Conservation (phyloP, 352 stramenopile genomes). For the Pythium dissotocum region DNA sequence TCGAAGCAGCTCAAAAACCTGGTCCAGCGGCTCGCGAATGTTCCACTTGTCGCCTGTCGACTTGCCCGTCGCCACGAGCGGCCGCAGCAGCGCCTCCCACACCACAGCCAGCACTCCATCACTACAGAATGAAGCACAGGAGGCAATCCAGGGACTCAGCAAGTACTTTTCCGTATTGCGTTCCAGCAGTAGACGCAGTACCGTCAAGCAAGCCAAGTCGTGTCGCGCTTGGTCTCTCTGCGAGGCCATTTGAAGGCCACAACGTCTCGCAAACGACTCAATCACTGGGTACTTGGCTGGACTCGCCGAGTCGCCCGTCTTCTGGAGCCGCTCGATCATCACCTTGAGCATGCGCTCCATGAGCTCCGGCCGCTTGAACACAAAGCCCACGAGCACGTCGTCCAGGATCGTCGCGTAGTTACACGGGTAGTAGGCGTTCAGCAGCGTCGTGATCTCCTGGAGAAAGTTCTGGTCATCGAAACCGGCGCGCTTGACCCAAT, state of each 20-base stretch:
- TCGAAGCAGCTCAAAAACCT: constrained; percentile 29
- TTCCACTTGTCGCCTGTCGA: constrained; percentile 7
- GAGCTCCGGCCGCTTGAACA: constrained; percentile 80
- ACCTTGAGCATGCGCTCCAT: constrained; percentile 57
- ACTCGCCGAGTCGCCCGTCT: constrained; percentile 58
- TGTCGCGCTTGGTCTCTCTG: constrained; percentile 36
- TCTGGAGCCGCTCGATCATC: constrained; percentile 77
- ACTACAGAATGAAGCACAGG: constrained; percentile 61
- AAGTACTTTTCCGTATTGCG: constrained; percentile 74
- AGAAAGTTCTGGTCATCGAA: constrained; percentile 68
- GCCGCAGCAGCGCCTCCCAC: constrained; percentile 48
- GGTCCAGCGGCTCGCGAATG: constrained; percentile 21
- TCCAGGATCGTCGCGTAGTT: constrained; percentile 81
- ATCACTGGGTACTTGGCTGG: constrained; percentile 68
- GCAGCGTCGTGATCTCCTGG: constrained; percentile 63
- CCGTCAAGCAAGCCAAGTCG: constrained; percentile 60
- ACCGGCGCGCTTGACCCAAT: constrained; percentile 67
- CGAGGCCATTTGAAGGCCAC: constrained; percentile 19
- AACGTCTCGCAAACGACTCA: constrained; percentile 47
- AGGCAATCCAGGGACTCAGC: constrained; percentile 72
- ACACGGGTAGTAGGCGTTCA: constrained; percentile 84
- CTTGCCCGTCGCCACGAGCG: constrained; percentile 11
- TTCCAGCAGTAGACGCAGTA: constrained; percentile 77
- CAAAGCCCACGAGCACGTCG: constrained; percentile 70
- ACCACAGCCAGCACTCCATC: constrained; percentile 45